Percentiles rank a stretch among this genome's conserved stretches.
These are phyloP conservation scores for Dryas alaskensis DNA, from an alignment of 306 rosid genomes.

Conservation along the genomic window DNA sequence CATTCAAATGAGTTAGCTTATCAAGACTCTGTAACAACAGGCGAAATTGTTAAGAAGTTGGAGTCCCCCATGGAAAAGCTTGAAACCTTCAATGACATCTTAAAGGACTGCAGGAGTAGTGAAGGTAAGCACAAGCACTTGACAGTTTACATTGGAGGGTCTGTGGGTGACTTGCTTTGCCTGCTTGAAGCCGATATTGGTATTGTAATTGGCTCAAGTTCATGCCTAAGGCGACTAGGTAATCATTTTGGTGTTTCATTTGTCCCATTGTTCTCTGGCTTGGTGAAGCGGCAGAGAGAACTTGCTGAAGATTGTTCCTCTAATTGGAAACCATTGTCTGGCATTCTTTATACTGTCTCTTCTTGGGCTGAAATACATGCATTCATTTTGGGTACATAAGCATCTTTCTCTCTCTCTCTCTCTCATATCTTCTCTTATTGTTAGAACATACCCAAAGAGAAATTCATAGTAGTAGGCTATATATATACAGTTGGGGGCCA, in stretches of 20 bases:
- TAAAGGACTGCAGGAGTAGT: conserved; percentile 1
- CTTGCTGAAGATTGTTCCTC: neutral
- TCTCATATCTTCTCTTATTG: neutral
- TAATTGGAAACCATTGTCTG: conserved; percentile 25
- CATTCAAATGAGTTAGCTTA: conserved; percentile 28
- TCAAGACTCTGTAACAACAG: conserved; percentile 19
- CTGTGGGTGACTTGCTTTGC: conserved; percentile 34
- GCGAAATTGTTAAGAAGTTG: conserved; percentile 25
- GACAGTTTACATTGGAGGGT: conserved; percentile 28
- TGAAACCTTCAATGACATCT: conserved; percentile 14
- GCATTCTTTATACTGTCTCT: conserved; percentile 29
- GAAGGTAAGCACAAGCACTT: conserved; percentile 13
- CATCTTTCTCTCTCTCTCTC: neutral
- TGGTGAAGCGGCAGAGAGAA: conserved; percentile 25
- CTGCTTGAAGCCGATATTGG: conserved; percentile 35
- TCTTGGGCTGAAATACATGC: conserved; percentile 34
- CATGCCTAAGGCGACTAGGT: conserved; percentile 18
- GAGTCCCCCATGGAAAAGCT: conserved; percentile 29
- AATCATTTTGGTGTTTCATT: conserved; percentile 25
- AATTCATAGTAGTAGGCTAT: neutral
- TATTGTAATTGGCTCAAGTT: conserved; percentile 25
- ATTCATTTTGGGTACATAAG: conserved; percentile 28
- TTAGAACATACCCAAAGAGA: neutral
- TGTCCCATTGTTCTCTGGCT: conserved; percentile 23
- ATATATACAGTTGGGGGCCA: conserved; percentile 10